phyloP scores from a whole-genome alignment of 257 asterid genomes.

The Nyctanthes arbortristis region DNA sequence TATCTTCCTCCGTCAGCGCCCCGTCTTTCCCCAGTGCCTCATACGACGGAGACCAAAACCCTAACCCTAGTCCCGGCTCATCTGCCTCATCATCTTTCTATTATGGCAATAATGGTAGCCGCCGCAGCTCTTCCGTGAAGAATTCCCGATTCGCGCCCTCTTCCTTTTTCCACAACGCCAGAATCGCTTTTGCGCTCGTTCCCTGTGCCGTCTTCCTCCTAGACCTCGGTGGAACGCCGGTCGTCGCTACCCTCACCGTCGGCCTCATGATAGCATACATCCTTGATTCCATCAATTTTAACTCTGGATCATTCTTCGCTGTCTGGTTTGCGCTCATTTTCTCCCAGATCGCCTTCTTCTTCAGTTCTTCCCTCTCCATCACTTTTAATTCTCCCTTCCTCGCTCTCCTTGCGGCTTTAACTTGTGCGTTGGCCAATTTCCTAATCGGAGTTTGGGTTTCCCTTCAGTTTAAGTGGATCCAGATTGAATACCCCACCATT shows the following conservation, averaged over 20 bases:
- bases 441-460: slow-evolving; percentile 91
- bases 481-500: slow-evolving; percentile 85
- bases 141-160: slow-evolving; percentile 71
- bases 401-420: slow-evolving; percentile 59
- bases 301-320: slow-evolving; percentile 87
- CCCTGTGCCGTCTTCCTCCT: slow-evolving; percentile 85
- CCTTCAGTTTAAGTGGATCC: slow-evolving; percentile 97
- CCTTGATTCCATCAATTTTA: slow-evolving; percentile 80
- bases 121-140: slow-evolving; percentile 47
- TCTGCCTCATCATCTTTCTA: slow-evolving; percentile 38
- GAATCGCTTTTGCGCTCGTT: slow-evolving; percentile 79
- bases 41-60: slow-evolving; percentile 57
- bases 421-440: slow-evolving; percentile 78
- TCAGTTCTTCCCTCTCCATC: slow-evolving; percentile 61
- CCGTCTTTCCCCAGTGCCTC: slow-evolving; percentile 68
- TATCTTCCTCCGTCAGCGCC: slow-evolving; percentile 66
- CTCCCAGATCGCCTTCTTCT: slow-evolving; percentile 80
- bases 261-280: slow-evolving; percentile 91
- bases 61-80: slow-evolving; percentile 56
- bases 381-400: slow-evolving; percentile 60
- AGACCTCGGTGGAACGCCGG: slow-evolving; percentile 97
- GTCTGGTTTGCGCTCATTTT: slow-evolving; percentile 84
- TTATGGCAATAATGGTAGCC: slow-evolving; percentile 30
- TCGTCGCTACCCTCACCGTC: slow-evolving; percentile 67
- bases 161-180: slow-evolving; percentile 68